Evolutionary conservation across 805 yeast species (phyloP).

Genomic region (Deakozyma indianensis): DNA sequence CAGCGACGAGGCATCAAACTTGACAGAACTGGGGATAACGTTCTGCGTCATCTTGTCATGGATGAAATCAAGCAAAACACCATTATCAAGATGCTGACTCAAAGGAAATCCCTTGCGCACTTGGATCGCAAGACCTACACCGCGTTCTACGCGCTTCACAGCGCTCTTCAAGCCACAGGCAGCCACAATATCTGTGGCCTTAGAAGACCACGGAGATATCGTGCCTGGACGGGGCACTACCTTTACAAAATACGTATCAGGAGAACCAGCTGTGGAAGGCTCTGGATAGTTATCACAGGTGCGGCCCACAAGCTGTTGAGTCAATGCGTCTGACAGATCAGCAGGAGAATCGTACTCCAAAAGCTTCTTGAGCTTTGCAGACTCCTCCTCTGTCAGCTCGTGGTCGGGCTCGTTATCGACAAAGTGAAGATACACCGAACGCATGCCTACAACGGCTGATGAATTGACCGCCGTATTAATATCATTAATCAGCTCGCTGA

Average conservation of each 20-base stretch:
- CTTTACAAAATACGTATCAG: constrained; percentile 40
- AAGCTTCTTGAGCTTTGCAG: constrained; percentile 36
- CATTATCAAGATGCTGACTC: constrained; percentile 35
- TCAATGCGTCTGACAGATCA: constrained; percentile 35
- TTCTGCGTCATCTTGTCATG: constrained; percentile 92
- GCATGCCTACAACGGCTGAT: constrained; percentile 53
- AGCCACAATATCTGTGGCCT: constrained; percentile 87
- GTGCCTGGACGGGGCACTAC: constrained; percentile 90
- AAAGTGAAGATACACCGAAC: constrained; percentile 70
- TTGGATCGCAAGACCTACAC: constrained; percentile 58
- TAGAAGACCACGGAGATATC: constrained; percentile 97
- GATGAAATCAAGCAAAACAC: constrained; percentile 51
- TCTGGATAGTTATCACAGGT: constrained; percentile 18
- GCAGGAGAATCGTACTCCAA: constrained; percentile 62
- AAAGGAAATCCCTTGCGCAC: constrained; percentile 62
- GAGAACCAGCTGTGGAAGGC: constrained; percentile 13
- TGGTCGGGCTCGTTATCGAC: constrained; percentile 36
- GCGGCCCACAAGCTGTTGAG: constrained; percentile 26
- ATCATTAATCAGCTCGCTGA: constrained; percentile 54
- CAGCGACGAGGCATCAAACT: constrained; percentile 44
- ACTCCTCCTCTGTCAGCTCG: constrained; percentile 17
- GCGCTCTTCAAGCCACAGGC: constrained; percentile 68
- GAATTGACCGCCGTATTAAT: constrained; percentile 58
- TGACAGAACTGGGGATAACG: constrained; percentile 37
- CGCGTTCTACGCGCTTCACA: constrained; percentile 83